A percentile compares a stretch with the other conserved stretches of the same genome.
phyloP scores from a whole-genome alignment of 257 asterid species.

The Echium plantagineum region DNA sequence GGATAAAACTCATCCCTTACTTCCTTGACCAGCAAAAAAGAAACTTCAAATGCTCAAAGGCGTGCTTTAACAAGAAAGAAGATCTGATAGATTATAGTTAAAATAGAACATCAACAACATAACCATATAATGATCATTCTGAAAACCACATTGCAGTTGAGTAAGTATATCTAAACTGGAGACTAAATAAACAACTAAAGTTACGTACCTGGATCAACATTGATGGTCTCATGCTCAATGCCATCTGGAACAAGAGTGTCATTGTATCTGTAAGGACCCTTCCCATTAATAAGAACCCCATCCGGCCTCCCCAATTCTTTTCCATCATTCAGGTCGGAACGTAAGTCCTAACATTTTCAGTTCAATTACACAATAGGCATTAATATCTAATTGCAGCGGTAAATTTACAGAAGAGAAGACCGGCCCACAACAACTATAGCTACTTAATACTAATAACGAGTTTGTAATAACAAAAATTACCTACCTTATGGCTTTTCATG shows the following conservation, averaged over 20 bases:
- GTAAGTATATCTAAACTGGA: not conserved
- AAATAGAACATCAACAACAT: not conserved
- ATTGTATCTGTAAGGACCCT: constrained; percentile 90
- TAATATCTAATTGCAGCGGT: not conserved
- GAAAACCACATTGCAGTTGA: not conserved
- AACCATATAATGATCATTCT: not conserved
- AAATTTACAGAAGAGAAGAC: not conserved
- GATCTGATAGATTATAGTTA: too few species aligned
- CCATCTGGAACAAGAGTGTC: constrained; percentile 74
- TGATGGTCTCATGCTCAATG: constrained; percentile 58
- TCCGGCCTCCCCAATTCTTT: constrained; percentile 77
- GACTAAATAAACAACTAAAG: not conserved
- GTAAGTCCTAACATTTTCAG: constrained; percentile 38
- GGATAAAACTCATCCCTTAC: not conserved
- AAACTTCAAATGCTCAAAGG: too few species aligned
- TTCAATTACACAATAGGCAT: not conserved
- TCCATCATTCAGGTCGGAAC: constrained; percentile 59
- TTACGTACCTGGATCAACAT: constrained; percentile 75
- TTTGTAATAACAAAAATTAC: constrained; percentile 6
- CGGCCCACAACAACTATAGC: not conserved
- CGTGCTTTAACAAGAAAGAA: not conserved
- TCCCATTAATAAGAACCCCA: constrained; percentile 93
- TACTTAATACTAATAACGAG: constrained; percentile 4
- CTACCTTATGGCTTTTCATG: constrained; percentile 60
- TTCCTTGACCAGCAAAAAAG: too few species aligned